Evolutionary conservation across 2,329 filamentous ascomycete species (phyloP).

Genomic region (Nemania diffusa): DNA sequence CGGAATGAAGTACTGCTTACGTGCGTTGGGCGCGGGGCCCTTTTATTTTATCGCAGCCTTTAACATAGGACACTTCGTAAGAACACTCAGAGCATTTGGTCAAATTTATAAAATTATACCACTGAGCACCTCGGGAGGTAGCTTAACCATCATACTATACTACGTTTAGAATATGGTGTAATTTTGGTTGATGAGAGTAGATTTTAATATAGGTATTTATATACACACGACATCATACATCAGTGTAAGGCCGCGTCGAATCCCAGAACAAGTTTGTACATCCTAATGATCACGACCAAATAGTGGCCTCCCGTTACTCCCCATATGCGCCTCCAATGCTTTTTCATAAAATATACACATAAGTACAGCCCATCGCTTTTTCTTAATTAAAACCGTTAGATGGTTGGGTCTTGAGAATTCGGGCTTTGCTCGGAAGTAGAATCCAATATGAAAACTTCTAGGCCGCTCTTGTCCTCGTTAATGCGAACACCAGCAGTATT

Average conservation of each 20-base stretch:
- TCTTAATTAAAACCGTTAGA: conserved; percentile 1
- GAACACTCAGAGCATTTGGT: no score
- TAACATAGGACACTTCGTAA: no score
- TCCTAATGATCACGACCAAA: background rate
- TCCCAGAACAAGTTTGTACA: background rate
- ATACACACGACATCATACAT: conserved; percentile 15
- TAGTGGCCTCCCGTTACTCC: background rate
- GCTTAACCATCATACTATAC: no score
- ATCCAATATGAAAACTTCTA: conserved; percentile 59
- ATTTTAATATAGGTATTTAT: conserved; percentile 2
- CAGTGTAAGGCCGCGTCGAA: background rate
- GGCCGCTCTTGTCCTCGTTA: conserved; percentile 67
- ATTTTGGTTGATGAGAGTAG: conserved; percentile 7
- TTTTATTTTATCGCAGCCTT: no score
- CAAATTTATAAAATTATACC: no score
- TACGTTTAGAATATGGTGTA: background rate
- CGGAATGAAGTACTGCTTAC: background rate
- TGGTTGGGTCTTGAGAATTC: conserved; percentile 2
- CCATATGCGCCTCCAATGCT: conserved; percentile 23
- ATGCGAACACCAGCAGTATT: conserved; percentile 78
- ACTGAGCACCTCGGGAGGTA: no score
- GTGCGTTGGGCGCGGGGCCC: no score
- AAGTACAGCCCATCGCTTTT: background rate
- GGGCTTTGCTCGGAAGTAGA: conserved; percentile 3
- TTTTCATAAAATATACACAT: background rate